Evolutionary conservation across 2,329 filamentous ascomycete genomes (phyloP).

Genomic region (Metarhizium robertsii): DNA sequence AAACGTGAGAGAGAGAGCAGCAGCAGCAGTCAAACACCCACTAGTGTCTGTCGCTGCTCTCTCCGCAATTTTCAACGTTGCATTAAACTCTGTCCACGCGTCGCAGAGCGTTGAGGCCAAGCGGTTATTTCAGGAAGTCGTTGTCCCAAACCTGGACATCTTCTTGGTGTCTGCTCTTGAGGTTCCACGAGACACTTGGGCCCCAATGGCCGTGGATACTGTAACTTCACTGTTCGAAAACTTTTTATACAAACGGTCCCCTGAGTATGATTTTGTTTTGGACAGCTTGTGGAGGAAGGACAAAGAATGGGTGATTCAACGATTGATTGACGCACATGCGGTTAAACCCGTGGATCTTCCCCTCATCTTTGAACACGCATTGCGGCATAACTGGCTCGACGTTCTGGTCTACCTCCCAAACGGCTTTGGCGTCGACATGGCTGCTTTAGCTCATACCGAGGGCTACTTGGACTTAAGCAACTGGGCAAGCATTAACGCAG

Average conservation of each 20-base stretch:
- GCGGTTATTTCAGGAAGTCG: constrained; percentile 56
- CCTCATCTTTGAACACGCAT: constrained; percentile 51
- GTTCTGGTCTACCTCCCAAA: constrained; percentile 69
- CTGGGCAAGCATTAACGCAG: constrained; percentile 67
- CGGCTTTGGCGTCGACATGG: constrained; percentile 80
- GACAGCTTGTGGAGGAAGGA: constrained; percentile 90
- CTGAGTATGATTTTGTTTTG: constrained; percentile 78
- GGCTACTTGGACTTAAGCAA: constrained; percentile 70
- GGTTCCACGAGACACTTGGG: constrained; percentile 65
- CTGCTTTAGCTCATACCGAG: constrained; percentile 74
- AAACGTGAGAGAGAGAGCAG: constrained; percentile 42
- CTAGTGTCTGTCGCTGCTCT: constrained; percentile 83
- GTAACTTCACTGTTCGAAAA: constrained; percentile 70
- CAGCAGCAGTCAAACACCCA: constrained; percentile 67
- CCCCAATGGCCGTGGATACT: constrained; percentile 63
- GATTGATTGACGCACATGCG: constrained; percentile 75
- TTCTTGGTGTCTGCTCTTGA: constrained; percentile 72
- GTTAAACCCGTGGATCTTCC: constrained; percentile 48
- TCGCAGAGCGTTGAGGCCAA: constrained; percentile 56
- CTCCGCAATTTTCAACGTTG: constrained; percentile 56
- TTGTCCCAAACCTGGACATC: constrained; percentile 65
- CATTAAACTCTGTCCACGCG: constrained; percentile 50
- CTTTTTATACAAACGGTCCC: constrained; percentile 70
- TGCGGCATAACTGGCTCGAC: constrained; percentile 76
- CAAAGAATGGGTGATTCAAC: constrained; percentile 72